Percentiles rank a stretch among this genome's conserved stretches.
Evolutionary conservation across 192 early-diverging fungal genomes (phyloP).

Genomic region (Rhizoclosmatium globosum): DNA sequence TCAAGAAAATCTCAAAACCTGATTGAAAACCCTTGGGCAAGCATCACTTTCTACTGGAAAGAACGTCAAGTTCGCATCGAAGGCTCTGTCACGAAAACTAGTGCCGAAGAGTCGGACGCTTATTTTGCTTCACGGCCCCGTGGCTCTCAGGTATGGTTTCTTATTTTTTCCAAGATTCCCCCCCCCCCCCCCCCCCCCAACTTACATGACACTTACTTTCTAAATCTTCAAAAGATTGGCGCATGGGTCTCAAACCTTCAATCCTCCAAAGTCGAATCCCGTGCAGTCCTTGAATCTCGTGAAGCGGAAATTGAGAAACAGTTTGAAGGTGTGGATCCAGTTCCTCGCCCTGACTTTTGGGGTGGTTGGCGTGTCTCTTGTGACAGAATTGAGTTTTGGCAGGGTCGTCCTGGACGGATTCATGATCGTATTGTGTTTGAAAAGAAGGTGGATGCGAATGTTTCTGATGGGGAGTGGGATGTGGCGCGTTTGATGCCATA

Average conservation of each 20-base stretch:
- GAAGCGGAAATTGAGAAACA: conserved; percentile 28
- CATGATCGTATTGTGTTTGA: conserved; percentile 32
- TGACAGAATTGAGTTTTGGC: conserved; percentile 64
- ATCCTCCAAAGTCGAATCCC: conserved; percentile 24
- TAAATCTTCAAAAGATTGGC: conserved; percentile 33
- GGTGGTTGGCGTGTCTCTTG: conserved; percentile 60
- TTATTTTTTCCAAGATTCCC: neutral
- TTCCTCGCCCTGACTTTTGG: conserved; percentile 58
- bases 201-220: too few relatives aligned
- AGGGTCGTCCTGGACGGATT: conserved; percentile 38
- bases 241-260: conserved; percentile 58
- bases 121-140: conserved; percentile 55
- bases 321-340: conserved; percentile 43
- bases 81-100: conserved; percentile 43
- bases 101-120: conserved; percentile 50
- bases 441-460: neutral
- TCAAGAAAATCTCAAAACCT: conserved; percentile 58
- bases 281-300: conserved; percentile 44
- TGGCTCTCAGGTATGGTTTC: conserved; percentile 26
- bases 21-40: conserved; percentile 49
- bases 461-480: neutral
- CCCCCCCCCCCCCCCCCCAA: too few relatives aligned
- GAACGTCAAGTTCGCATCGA: conserved; percentile 61
- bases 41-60: conserved; percentile 60
- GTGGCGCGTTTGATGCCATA: conserved; percentile 22